Conservation (phyloP, 2,329 filamentous ascomycete genomes). For the Drechslerella dactyloides region DNA sequence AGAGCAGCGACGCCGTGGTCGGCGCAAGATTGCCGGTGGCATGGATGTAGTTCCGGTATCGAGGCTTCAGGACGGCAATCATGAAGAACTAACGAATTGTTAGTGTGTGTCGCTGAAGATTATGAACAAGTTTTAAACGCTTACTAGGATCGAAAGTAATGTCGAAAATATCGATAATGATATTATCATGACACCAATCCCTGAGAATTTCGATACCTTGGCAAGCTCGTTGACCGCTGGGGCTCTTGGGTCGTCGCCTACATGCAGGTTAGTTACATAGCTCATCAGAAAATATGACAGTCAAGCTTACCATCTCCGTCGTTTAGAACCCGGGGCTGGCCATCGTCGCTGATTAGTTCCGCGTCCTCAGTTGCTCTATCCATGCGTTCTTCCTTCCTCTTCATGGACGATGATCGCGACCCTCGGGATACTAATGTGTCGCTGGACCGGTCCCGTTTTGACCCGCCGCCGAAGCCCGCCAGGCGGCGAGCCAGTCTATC, state of each 20-base stretch:
- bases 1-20: constrained; percentile 69
- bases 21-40: constrained; percentile 34
- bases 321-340: not conserved
- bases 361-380: constrained; percentile 12
- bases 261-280: not conserved
- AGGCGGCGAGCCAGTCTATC: constrained; percentile 24
- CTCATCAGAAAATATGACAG: not conserved
- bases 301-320: constrained; percentile 25
- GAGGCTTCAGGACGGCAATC: constrained; percentile 32
- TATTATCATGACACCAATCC: constrained; percentile 32
- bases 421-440: constrained; percentile 17
- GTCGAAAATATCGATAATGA: constrained; percentile 43
- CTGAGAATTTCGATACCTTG: constrained; percentile 24
- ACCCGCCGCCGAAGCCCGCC: constrained; percentile 6
- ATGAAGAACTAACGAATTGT: constrained; percentile 28
- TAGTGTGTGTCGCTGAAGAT: not conserved
- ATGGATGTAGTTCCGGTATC: constrained; percentile 39
- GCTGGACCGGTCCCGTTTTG: constrained; percentile 7
- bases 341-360: constrained; percentile 12
- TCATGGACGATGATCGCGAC: constrained; percentile 16
- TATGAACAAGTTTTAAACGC: not conserved
- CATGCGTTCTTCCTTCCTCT: constrained; percentile 1
- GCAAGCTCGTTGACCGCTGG: constrained; percentile 10
- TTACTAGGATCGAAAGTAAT: constrained; percentile 34
- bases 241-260: constrained; percentile 34